Evolutionary conservation across 2,329 filamentous ascomycete species (phyloP).

Genomic region (Aspergillus candidus): DNA sequence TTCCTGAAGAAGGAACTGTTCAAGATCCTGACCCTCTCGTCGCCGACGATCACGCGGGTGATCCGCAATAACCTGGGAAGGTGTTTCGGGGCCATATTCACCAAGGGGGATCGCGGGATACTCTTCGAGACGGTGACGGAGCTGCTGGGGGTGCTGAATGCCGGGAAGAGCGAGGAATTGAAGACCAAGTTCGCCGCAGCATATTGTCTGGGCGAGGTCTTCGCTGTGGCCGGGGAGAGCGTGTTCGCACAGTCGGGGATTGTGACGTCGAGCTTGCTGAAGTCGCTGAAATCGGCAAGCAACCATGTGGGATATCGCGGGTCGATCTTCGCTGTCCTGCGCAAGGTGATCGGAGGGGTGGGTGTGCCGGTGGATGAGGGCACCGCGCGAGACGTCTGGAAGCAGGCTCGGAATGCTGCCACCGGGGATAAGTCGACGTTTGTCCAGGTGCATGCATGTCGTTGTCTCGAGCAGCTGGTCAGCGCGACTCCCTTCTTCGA

Average conservation of each 20-base stretch:
- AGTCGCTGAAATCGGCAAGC: constrained; percentile 71
- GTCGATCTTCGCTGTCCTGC: constrained; percentile 67
- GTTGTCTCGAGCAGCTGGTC: constrained; percentile 68
- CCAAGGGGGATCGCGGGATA: constrained; percentile 79
- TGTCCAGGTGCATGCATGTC: constrained; percentile 71
- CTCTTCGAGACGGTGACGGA: constrained; percentile 95
- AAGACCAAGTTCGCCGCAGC: constrained; percentile 81
- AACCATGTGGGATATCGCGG: constrained; percentile 77
- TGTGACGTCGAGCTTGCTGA: constrained; percentile 65
- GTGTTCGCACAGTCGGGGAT: constrained; percentile 76
- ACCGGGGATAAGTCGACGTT: constrained; percentile 74
- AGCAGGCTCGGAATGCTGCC: constrained; percentile 72
- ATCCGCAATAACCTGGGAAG: constrained; percentile 83
- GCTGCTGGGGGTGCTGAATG: constrained; percentile 64
- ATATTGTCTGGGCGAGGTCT: constrained; percentile 80
- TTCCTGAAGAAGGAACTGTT: constrained; percentile 92
- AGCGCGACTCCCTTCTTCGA: constrained; percentile 74
- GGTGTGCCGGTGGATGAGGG: constrained; percentile 72
- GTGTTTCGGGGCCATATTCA: constrained; percentile 77
- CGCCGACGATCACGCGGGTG: constrained; percentile 78
- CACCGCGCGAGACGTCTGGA: constrained; percentile 87
- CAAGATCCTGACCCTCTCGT: constrained; percentile 76
- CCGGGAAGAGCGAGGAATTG: constrained; percentile 72
- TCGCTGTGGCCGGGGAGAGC: constrained; percentile 87
- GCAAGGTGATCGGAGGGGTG: constrained; percentile 71